Evolutionary conservation across 768 basidiomycete genomes (phyloP), one percentile per base, ranked within the genome.

Genomic region (Auriscalpium orientale): DNA sequence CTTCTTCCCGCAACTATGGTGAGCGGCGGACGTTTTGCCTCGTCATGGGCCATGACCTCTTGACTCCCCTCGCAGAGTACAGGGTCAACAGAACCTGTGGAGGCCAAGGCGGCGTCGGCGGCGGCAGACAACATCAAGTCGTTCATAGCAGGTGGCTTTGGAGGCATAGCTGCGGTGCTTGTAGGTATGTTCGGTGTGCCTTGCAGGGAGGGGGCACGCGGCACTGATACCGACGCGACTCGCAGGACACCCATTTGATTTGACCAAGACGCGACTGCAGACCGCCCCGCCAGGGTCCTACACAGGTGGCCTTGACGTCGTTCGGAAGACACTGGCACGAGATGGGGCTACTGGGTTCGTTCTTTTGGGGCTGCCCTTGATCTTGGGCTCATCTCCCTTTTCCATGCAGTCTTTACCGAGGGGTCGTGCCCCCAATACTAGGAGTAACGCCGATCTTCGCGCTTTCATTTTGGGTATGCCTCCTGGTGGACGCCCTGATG

Each of bases 381-480:
- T 48, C 9, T 51, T 18, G 18, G 21, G 21, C 20, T 46, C 10
- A 57, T 8, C 13, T n/a, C 4, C 16, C 40, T 5, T 51, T 7
- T 9, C 49, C n/a, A 40, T 51, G 4, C 59, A 94, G 91, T 33
- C 67, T 95, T 67, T 95, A 94, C 66, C 89, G 92, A 58, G 93
- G 92, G 37, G 92, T 98, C 73, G 88, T 95, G 4, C 94, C 95
- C 36, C 95, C 95, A 46, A 71, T 98, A 56, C 74, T 97, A 34
- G 93, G 95, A 33, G 92, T 99, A 33, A 98, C 97, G 5, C 97
- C 97, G 36, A 98, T 98, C 66, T 99, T 99, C 65, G 97, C 97
- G 4, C 75, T 98, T 34, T 95, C 93, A 4, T 98, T 99, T 77
- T 98, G 95, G 95, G 95, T 94, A 70, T 56, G 79, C 62, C 12